Percentiles rank a stretch among this genome's conserved stretches.
Conservation (phyloP, 2,329 filamentous ascomycete genomes). For the Epichloe elymi region DNA sequence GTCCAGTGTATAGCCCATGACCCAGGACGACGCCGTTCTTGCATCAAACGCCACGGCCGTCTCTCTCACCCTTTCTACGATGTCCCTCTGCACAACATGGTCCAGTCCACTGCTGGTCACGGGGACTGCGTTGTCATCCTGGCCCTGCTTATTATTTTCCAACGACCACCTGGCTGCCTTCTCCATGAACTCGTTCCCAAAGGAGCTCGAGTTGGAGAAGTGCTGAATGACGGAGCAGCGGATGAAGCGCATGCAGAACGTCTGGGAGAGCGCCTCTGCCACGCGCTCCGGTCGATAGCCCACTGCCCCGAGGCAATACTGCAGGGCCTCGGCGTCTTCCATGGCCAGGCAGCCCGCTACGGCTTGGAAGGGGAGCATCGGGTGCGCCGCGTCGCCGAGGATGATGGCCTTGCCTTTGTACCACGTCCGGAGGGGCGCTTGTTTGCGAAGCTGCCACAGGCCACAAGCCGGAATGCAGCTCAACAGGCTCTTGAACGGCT, state of each 20-base stretch:
- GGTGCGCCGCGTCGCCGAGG: conserved; percentile 1
- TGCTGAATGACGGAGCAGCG: neutral
- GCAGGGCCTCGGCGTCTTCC: conserved; percentile 1
- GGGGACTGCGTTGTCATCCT: neutral
- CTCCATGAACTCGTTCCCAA: conserved; percentile 1
- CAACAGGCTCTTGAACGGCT: neutral
- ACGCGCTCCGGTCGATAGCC: neutral
- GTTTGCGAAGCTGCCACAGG: conserved; percentile 1
- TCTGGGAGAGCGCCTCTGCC: neutral
- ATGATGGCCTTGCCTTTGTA: conserved; percentile 1
- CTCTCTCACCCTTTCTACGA: neutral
- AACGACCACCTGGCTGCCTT: neutral
- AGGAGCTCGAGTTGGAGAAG: neutral
- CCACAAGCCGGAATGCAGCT: neutral
- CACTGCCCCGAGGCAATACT: neutral
- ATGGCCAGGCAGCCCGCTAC: conserved; percentile 1
- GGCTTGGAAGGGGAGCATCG: conserved; percentile 1
- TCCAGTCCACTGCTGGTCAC: neutral
- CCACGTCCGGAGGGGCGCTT: neutral
- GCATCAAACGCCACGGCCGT: neutral
- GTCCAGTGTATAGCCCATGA: neutral
- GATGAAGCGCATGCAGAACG: neutral
- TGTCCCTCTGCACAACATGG: neutral
- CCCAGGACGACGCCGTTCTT: neutral
- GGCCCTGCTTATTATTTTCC: neutral